Conservation (phyloP, 768 basidiomycete species). For the Kwoniella sp. region DNA sequence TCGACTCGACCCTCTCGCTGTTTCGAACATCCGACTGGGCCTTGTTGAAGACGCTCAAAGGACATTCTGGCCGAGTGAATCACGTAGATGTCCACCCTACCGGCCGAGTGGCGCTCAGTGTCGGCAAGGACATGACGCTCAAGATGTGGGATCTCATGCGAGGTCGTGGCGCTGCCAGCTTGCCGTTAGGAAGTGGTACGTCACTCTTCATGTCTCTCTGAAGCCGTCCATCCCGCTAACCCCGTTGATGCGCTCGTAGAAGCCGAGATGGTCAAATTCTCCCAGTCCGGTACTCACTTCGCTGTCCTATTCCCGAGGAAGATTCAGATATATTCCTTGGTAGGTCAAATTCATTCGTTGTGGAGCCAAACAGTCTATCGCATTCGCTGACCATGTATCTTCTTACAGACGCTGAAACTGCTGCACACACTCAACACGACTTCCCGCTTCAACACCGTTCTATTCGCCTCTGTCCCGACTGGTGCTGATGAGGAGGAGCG, state of each 20-base stretch:
- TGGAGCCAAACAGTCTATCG: background rate
- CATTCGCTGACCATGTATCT: background rate
- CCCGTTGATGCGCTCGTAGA: conserved; percentile 60
- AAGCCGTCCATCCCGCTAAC: background rate
- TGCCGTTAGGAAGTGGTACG: conserved; percentile 80
- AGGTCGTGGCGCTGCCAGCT: conserved; percentile 81
- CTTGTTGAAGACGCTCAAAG: conserved; percentile 77
- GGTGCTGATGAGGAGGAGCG: conserved; percentile 52
- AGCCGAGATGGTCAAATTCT: conserved; percentile 89
- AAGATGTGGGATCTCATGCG: conserved; percentile 99
- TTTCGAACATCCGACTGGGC: conserved; percentile 94
- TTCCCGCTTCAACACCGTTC: conserved; percentile 77
- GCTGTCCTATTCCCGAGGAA: conserved; percentile 70
- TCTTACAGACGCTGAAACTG: conserved; percentile 67
- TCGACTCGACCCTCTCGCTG: conserved; percentile 83
- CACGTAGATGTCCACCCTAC: conserved; percentile 85
- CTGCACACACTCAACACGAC: conserved; percentile 69
- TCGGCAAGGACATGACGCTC: conserved; percentile 81
- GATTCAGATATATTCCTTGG: conserved; percentile 79
- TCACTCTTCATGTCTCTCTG: background rate
- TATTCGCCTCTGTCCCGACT: conserved; percentile 62
- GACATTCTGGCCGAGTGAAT: conserved; percentile 91
- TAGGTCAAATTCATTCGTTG: conserved; percentile 45
- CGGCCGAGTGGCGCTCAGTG: conserved; percentile 83
- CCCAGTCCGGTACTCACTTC: conserved; percentile 69